Percentiles rank a stretch among this genome's conserved stretches.
These are phyloP conservation scores for Leccinum subtestaceum DNA, from an alignment of 768 basidiomycete species.

Conservation along the genomic window DNA sequence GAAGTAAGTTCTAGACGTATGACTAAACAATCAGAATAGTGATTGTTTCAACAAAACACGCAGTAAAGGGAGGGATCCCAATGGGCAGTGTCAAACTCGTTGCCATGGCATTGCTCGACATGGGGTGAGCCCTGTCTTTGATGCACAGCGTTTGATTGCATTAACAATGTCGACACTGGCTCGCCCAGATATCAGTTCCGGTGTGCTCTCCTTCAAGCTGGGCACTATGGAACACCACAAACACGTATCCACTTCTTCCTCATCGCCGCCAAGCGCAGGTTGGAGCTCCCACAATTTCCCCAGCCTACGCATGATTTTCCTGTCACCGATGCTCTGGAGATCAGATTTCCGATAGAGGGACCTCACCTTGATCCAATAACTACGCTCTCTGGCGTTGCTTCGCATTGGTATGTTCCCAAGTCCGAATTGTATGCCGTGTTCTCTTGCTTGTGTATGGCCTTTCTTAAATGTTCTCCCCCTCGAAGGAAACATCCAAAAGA, in stretches of 20 bases:
- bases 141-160: no score
- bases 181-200: slow-evolving; percentile 41
- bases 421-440: slow-evolving; percentile 63
- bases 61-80: no score
- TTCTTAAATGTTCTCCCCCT: background rate
- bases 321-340: slow-evolving; percentile 40
- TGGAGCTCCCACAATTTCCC: slow-evolving; percentile 39
- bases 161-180: background rate
- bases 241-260: slow-evolving; percentile 47
- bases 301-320: slow-evolving; percentile 45
- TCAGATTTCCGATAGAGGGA: slow-evolving; percentile 46
- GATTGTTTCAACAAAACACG: no score
- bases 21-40: no score
- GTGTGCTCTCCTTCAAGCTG: slow-evolving; percentile 44
- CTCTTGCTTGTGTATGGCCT: background rate
- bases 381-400: slow-evolving; percentile 48
- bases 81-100: no score
- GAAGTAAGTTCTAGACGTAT: no score
- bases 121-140: no score
- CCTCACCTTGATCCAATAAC: slow-evolving; percentile 42
- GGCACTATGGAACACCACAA: slow-evolving; percentile 48
- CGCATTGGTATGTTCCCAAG: slow-evolving; percentile 53
- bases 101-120: no score
- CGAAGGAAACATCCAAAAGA: no score
- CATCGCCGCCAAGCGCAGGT: slow-evolving; percentile 38